A percentile compares a stretch with the other conserved stretches of the same genome.
phyloP scores from a whole-genome alignment of 2,329 filamentous ascomycete species.

The Arthroderma uncinatum region DNA sequence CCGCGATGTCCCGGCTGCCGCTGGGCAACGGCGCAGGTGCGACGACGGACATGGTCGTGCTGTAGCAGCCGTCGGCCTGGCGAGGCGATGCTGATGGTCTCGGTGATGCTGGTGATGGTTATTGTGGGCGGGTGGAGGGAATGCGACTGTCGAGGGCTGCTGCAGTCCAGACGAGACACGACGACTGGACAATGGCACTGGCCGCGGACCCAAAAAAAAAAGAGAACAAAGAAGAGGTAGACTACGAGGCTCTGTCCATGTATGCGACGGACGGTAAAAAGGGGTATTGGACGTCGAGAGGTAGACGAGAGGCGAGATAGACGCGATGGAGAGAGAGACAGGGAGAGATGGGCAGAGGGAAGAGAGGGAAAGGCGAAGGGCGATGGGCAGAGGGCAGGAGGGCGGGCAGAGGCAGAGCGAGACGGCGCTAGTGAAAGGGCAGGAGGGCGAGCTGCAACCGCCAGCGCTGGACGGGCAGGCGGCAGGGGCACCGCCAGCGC shows the following conservation, averaged over 20 bases:
- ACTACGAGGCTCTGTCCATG: not conserved
- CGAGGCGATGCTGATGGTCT: too few species aligned
- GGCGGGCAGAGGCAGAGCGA: not conserved
- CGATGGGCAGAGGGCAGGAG: not conserved
- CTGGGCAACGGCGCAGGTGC: constrained; percentile 26
- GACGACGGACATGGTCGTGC: constrained; percentile 28
- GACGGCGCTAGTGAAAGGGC: not conserved
- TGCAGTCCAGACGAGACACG: too few species aligned
- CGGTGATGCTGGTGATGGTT: not conserved
- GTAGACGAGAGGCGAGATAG: constrained; percentile 3
- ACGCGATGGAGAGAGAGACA: not conserved
- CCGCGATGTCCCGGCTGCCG: constrained; percentile 18
- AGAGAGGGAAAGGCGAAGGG: not conserved
- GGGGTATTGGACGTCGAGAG: constrained; percentile 8
- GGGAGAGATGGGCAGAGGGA: not conserved
- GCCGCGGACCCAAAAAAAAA: too few species aligned
- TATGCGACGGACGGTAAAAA: not conserved
- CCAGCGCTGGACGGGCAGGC: not conserved
- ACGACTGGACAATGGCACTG: too few species aligned
- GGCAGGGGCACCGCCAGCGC: too few species aligned
- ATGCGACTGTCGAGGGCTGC: constrained; percentile 4
- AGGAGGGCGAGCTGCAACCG: not conserved
- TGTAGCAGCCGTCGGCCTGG: constrained; percentile 1
- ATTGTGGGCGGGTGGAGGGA: not conserved
- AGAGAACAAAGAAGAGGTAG: not conserved